These are phyloP conservation scores for Eutypella sp. DNA, from an alignment of 2,329 filamentous ascomycete genomes.

Conservation along the genomic window DNA sequence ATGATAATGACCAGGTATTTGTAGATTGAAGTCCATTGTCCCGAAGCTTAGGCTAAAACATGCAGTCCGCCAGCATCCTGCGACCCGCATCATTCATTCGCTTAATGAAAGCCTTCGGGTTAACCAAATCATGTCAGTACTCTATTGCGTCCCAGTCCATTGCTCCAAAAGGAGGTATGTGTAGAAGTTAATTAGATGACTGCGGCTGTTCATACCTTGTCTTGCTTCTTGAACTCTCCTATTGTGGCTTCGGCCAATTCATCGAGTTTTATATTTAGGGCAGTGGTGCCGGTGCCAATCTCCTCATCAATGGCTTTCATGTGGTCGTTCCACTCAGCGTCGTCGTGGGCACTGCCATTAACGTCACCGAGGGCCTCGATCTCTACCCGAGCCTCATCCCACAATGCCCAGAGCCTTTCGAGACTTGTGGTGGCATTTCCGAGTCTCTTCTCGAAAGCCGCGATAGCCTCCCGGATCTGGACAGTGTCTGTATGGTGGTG, in stretches of 20 bases:
- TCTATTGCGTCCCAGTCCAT: no score
- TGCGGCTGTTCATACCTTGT: constrained; percentile 3
- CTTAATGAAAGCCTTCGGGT: no score
- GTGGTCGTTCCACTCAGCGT: background rate
- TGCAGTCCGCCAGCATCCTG: no score
- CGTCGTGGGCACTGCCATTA: no score
- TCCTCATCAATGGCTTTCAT: background rate
- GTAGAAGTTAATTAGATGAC: background rate
- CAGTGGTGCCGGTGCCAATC: background rate
- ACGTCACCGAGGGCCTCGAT: background rate
- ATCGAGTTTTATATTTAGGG: background rate
- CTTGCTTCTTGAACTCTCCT: background rate
- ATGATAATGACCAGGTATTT: no score
- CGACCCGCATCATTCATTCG: no score
- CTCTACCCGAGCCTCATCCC: background rate
- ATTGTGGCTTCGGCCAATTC: background rate
- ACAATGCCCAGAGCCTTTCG: constrained; percentile 1
- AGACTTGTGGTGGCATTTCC: background rate
- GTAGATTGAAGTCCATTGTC: no score
- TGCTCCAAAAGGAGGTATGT: no score
- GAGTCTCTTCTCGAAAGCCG: background rate
- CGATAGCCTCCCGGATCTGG: background rate
- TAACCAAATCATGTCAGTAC: no score
- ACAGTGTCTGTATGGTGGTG: background rate
- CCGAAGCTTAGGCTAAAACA: no score